Evolutionary conservation across 1,284 basidiomycete species (phyloP), one percentile per base, ranked within the genome.

Genomic region (Taiwanofungus camphoratus): DNA sequence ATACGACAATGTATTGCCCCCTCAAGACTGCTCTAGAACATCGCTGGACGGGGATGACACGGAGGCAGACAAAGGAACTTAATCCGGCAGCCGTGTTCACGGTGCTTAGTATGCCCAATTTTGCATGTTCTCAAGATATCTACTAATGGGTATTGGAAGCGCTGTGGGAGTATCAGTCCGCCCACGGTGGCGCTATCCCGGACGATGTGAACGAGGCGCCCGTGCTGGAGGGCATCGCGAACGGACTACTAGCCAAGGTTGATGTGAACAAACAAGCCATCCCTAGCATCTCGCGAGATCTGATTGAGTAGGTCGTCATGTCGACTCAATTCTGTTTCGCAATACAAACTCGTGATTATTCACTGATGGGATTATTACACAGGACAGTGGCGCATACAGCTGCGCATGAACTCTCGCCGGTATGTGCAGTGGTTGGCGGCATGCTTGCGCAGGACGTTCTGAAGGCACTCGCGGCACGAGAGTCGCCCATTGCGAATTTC

Each of bases 401-500:
- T 12, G 66, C 69, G n/a, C 79, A 87, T 60, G 87, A 95, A 60
- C 88, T 95, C 69, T 82, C 89, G 3, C 88, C 93, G 2, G 81
- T 93, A 3, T 86, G 92, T 60, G 93, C 93, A 1, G 86, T 99
- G 22, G 72, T 99, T 34, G 95, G 96, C 22, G 96, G 96, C 12
- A 77, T 98, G 63, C 68, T 98, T 12, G 93, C 86, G 2, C 96
- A 99, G 65, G 95, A 98, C 61, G 85, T 98, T 40, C 71, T 99
- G 34, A 95, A 97, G 63, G 82, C 89, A 0, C 70, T 99, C 27
- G 89, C 87, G 32, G 89, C 85, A 42, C 83, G 92, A 42, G 94
- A 98, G 57, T 79, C 85, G 35, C 95, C 95, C 1, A 84, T 97
- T 48, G 84, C 87, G 40, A 98, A 99, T 62, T 86, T 97, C 57